Base-by-base conservation (phyloP, 83 land plant species). In the Picea abies region DNA sequence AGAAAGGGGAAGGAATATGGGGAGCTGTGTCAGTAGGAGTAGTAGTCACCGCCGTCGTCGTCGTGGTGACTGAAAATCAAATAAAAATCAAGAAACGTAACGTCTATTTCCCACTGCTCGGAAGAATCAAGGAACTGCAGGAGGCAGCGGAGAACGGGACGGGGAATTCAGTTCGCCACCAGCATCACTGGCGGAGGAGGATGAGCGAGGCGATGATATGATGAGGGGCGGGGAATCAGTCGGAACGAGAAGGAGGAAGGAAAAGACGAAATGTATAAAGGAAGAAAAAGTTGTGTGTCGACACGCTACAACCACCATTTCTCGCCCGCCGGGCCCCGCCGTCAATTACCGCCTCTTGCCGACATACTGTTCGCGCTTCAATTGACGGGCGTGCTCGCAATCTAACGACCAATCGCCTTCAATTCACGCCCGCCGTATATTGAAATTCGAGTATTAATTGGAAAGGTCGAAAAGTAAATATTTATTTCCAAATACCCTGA, bases 231-330 rank as follows among this genome's bases (percentile, higher is more conserved):
- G 52, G 52, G 11, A 49, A 10, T 47, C 41, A 39, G 41, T 39
- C 9, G 56, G 14, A 7, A 29, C 4, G 16, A 1, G 71, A 32
- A 15, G 71, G 25, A 69, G 44, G 19, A 5, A 20, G 8, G 4
- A 41, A 69, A 3, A 20, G 19, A 72, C 20, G 25, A 71, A 72
- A 72, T 72, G 76, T 72, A 72, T 41, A 44, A 41, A 72, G 56
- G 52, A 72, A 72, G 76, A 41, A 41, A 72, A 44, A 72, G 76
- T 71, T 17, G 15, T 72, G 76, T 69, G 58, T 69, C 73, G n/a
- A 69, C 39, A 16, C 39, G 44, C n/a, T 7, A n/a, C 76, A 72
- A 41, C 76, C 58, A 72, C 76, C 76, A 72, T 72, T 72, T 37
- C 49, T 72, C 76, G 10, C 49, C 10, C n/a, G 4, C 9, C 25